Evolutionary conservation across 768 basidiomycete species (phyloP), one percentile per base, ranked within the genome.

Genomic region (Amanita polypyramis): DNA sequence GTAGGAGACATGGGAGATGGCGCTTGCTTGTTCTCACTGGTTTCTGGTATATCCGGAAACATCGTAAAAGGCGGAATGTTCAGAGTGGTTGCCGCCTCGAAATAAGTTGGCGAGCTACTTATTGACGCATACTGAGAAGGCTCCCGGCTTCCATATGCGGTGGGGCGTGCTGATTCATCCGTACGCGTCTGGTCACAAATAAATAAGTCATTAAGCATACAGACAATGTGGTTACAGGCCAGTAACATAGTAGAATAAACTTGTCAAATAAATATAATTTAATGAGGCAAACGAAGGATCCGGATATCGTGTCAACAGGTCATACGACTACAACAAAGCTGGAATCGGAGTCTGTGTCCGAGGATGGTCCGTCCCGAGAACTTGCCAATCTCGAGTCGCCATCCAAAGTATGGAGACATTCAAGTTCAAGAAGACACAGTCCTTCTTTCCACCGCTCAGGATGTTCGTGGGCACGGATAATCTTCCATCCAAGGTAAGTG

Each of bases 381-480:
- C 51, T 53, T 23, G 43, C 47, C 43, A 49, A 57, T 46, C 30
- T 57, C 11, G 29, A 2, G 11, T 25, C 14, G n/a, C 33, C 47
- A 3, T 42, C 47, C 17, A 48, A 15, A 25, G 48, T 3, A 47
- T 47, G n/a, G 23, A 80, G 66, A 42, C 69, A 68, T 54, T 73
- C 74, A 30, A 80, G 67, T 62, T 82, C 80, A n/a, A 82, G 69
- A 27, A 81, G 62, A 56, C 63, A 75, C 41, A 69, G 59, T 5
- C 75, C 75, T 54, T 80, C 79, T 60, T 82, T 82, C 80, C 80
- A 82, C 35, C 67, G 66, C 60, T 82, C 80, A 2, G 75, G 61
- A 33, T 57, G 55, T 49, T 79, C 77, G 55, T 75, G 72, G 3
- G 78, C 79, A 29, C 72, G 72, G 4, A 77, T 61, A 42, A 82